Base-by-base conservation (phyloP, 495 filamentous ascomycete species). In the Cenococcum geophilum region DNA sequence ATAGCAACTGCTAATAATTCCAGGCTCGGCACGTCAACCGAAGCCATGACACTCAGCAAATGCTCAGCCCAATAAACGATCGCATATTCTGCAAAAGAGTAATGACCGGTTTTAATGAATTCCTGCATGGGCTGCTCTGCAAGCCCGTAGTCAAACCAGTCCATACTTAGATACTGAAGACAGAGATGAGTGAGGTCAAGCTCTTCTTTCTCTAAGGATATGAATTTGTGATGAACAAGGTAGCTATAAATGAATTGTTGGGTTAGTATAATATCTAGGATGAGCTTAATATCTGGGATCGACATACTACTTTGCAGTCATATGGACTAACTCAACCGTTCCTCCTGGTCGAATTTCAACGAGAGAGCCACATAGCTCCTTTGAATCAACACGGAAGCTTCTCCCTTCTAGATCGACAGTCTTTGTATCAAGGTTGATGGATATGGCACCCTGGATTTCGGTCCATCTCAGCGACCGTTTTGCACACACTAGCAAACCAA, bases 301-400 rank as follows among this genome's bases (percentile, higher is more conserved):
- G 6, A 16, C 22, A 25, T 52, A 52, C 49, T 52, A n/a, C 14
- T 52, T 52, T 52, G 49, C 49, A 25, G 23, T 52, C 16, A 52
- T 23, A 32, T 52, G 22, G 6, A 52, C 49, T 25, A 52, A 52
- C 47, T 75, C 66, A 1, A 79, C 59, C 1, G 60, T 68, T 43
- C 70, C 72, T 21, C 69, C 71, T 23, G 68, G 60, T 20, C 73
- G 60, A 16, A 74, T 58, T 20, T 76, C 70, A 0, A 81, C 63
- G 16, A 81, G 63, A 11, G 77, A 75, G 21, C 78, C 78, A 60
- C 76, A 80, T 5, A 79, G 61, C 21, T 77, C 73, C 4, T 70
- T 61, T 11, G 76, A 63, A 54, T 75, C 62, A 11, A 65, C 47
- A 5, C 73, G 63, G 8, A 79, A 51, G 21, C 56, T 49, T 21